phyloP scores from a whole-genome alignment of 148 eudicot species.

The Bassia scoparia region DNA sequence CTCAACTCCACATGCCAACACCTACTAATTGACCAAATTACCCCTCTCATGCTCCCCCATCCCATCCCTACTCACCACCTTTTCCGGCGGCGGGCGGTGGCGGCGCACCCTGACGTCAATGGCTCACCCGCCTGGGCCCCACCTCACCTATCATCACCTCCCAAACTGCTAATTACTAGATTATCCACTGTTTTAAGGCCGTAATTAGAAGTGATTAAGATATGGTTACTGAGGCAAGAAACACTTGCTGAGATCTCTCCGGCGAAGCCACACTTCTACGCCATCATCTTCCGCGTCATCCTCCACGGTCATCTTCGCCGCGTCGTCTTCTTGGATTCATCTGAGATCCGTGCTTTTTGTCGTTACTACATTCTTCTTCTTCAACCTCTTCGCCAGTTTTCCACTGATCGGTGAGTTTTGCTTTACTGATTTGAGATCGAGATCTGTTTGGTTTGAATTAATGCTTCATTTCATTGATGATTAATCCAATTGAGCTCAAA shows the following conservation, averaged over 20 bases:
- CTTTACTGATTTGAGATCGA: slow-evolving; percentile 17
- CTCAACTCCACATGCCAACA: neutral
- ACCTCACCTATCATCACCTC: neutral
- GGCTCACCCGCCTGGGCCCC: slow-evolving; percentile 54
- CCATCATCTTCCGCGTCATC: slow-evolving; percentile 33
- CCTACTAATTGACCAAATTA: neutral
- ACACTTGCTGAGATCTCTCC: slow-evolving; percentile 49
- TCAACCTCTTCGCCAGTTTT: slow-evolving; percentile 41
- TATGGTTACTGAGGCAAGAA: slow-evolving; percentile 41
- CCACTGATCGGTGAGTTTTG: slow-evolving; percentile 54
- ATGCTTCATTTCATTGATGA: neutral
- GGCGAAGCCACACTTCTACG: slow-evolving; percentile 49
- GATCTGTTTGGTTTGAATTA: neutral
- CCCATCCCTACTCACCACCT: slow-evolving; percentile 23
- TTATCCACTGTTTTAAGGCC: neutral
- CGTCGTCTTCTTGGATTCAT: slow-evolving; percentile 55
- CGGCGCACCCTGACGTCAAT: slow-evolving; percentile 41
- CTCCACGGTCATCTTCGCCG: slow-evolving; percentile 29
- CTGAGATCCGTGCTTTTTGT: slow-evolving; percentile 60
- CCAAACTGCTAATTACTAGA: neutral
- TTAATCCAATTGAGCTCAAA: neutral
- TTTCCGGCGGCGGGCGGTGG: slow-evolving; percentile 25
- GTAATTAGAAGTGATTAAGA: neutral
- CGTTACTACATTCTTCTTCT: slow-evolving; percentile 43
- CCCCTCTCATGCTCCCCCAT: slow-evolving; percentile 4